A percentile compares a stretch with the other conserved stretches of the same genome.
phyloP scores from a whole-genome alignment of 1,139 yeast genomes.

The Chernovozyma sophiae-reginae region DNA sequence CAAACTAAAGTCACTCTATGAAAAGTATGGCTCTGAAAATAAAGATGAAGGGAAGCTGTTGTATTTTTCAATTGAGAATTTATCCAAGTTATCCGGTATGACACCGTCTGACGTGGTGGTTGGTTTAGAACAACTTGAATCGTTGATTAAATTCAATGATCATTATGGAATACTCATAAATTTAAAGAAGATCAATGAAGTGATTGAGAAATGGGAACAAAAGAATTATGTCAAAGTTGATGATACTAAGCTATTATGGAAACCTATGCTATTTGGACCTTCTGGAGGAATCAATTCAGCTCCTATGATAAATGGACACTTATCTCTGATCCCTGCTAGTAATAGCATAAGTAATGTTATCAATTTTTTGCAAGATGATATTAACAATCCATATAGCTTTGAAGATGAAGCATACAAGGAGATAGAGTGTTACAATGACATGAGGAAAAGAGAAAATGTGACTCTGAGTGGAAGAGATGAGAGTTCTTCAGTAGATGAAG shows the following conservation, averaged over 20 bases:
- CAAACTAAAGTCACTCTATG: constrained; percentile 28
- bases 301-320: constrained; percentile 19
- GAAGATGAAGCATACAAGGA: constrained; percentile 50
- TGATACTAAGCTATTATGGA: constrained; percentile 62
- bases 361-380: constrained; percentile 60
- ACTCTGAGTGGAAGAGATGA: background rate
- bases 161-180: constrained; percentile 56
- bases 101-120: constrained; percentile 80
- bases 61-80: constrained; percentile 49
- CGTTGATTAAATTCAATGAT: constrained; percentile 46
- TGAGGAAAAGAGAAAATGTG: constrained; percentile 9
- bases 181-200: constrained; percentile 35
- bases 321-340: constrained; percentile 13
- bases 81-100: constrained; percentile 79
- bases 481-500: background rate
- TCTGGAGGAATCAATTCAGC: constrained; percentile 73
- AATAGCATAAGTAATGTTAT: constrained; percentile 53
- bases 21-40: constrained; percentile 1
- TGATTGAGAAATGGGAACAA: constrained; percentile 50
- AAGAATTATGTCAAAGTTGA: constrained; percentile 54
- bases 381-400: constrained; percentile 53
- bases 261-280: constrained; percentile 78
- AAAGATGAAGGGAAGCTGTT: constrained; percentile 8
- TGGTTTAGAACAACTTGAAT: constrained; percentile 74
- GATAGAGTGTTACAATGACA: constrained; percentile 34